A percentile compares a stretch with the other conserved stretches of the same genome.
phyloP scores from a whole-genome alignment of 2,329 filamentous ascomycete genomes.

The Trichoderma atrobrunneum region DNA sequence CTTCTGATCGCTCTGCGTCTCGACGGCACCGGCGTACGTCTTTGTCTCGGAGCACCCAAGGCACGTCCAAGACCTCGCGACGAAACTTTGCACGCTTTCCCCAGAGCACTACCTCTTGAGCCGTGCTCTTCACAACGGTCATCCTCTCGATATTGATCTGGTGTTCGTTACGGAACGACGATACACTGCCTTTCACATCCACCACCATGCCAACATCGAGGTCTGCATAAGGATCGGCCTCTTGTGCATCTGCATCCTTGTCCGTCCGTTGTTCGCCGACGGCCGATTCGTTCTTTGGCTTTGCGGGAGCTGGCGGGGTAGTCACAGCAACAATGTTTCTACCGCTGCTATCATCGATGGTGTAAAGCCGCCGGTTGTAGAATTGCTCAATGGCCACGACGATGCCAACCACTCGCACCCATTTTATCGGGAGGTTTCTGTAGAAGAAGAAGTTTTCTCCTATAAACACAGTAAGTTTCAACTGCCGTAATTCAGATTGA shows the following conservation, averaged over 20 bases:
- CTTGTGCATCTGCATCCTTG: neutral
- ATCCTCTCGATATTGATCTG: constrained; percentile 55
- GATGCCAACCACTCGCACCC: constrained; percentile 68
- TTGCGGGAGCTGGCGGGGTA: neutral
- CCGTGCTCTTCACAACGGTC: constrained; percentile 47
- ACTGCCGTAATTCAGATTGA: neutral
- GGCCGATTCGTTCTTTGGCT: neutral
- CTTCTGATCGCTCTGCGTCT: constrained; percentile 41
- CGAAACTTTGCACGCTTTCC: constrained; percentile 51
- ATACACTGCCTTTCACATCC: constrained; percentile 55
- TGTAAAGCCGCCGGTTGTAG: constrained; percentile 47
- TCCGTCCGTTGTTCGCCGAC: neutral
- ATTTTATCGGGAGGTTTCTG: constrained; percentile 73
- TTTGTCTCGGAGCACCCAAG: constrained; percentile 53
- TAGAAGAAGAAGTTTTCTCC: constrained; percentile 62
- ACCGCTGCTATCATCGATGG: constrained; percentile 65
- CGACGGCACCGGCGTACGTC: constrained; percentile 51
- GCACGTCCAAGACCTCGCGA: constrained; percentile 46
- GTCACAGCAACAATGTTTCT: constrained; percentile 48
- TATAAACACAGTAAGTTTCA: constrained; percentile 18
- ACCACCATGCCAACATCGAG: constrained; percentile 54
- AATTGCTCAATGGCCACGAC: constrained; percentile 62
- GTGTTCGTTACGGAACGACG: constrained; percentile 45
- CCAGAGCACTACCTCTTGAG: constrained; percentile 59
- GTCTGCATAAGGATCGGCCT: constrained; percentile 24